Conservation (phyloP, 257 asterid species). For the Solanum clarkiae region DNA sequence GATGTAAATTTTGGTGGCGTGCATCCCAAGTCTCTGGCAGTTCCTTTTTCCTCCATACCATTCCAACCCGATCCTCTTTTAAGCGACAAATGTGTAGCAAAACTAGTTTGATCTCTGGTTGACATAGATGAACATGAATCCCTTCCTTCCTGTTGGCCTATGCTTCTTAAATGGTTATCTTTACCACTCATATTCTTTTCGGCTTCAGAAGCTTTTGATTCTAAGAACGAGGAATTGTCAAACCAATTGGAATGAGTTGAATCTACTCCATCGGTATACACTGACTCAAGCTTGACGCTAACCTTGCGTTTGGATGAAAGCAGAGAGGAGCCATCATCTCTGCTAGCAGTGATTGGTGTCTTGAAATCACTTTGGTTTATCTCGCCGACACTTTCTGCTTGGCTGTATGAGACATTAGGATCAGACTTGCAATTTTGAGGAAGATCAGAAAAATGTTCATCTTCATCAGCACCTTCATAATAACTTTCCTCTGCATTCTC, state of each 20-base stretch:
- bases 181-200: not conserved
- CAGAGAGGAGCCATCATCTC: constrained; percentile 9
- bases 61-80: constrained; percentile 3
- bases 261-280: constrained; percentile 8
- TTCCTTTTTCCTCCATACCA: constrained; percentile 10
- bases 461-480: constrained; percentile 17
- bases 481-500: constrained; percentile 34
- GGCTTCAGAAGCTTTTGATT: constrained; percentile 16
- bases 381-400: constrained; percentile 60
- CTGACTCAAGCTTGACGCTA: constrained; percentile 12
- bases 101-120: constrained; percentile 3
- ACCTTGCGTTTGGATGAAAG: constrained; percentile 12
- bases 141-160: constrained; percentile 1
- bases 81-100: constrained; percentile 6
- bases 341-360: constrained; percentile 14
- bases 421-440: constrained; percentile 5
- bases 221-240: constrained; percentile 1
- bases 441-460: constrained; percentile 5
- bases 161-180: not conserved
- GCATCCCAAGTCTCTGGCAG: not conserved
- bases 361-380: constrained; percentile 11
- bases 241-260: constrained; percentile 5
- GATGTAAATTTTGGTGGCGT: constrained; percentile 2
- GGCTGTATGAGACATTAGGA: constrained; percentile 11
- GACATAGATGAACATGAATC: not conserved